Conservation (phyloP, 306 rosid species). For the Erythrophleum fordii region DNA sequence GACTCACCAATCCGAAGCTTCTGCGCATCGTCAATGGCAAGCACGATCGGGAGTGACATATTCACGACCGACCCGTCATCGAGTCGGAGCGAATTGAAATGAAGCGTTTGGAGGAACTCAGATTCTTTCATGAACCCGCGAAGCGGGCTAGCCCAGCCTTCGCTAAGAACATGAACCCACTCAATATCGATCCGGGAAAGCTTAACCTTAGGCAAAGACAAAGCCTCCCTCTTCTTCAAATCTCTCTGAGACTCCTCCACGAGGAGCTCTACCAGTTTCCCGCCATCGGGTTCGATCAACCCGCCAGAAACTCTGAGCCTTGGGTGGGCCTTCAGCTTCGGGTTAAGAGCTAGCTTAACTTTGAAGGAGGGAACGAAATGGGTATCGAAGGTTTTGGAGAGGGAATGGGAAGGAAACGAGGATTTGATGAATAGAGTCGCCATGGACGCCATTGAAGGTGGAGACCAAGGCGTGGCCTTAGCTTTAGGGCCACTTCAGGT, state of each 20-base stretch:
- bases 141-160: slow-evolving; percentile 98
- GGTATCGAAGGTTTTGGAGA: slow-evolving; percentile 45
- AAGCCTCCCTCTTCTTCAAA: slow-evolving; percentile 67
- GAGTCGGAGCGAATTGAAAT: slow-evolving; percentile 90
- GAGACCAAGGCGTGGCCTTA: slow-evolving; percentile 12
- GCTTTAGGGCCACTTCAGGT: not conserved
- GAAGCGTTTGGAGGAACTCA: slow-evolving; percentile 99
- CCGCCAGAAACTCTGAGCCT: slow-evolving; percentile 64
- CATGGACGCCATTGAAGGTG: slow-evolving; percentile 90
- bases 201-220: slow-evolving; percentile 65
- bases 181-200: slow-evolving; percentile 75
- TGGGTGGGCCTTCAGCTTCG: slow-evolving; percentile 31
- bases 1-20: slow-evolving; percentile 75
- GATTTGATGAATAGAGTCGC: slow-evolving; percentile 61
- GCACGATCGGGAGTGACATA: slow-evolving; percentile 92
- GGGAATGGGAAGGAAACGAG: slow-evolving; percentile 48
- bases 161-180: slow-evolving; percentile 95
- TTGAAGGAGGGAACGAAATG: slow-evolving; percentile 54
- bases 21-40: slow-evolving; percentile 87
- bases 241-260: slow-evolving; percentile 57
- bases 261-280: slow-evolving; percentile 81
- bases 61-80: slow-evolving; percentile 78
- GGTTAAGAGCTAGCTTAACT: slow-evolving; percentile 30
- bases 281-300: slow-evolving; percentile 93
- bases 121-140: slow-evolving; percentile 88